Base-by-base conservation (phyloP, 2,329 filamentous ascomycete species). In the Ophiostoma himal-ulmi region DNA sequence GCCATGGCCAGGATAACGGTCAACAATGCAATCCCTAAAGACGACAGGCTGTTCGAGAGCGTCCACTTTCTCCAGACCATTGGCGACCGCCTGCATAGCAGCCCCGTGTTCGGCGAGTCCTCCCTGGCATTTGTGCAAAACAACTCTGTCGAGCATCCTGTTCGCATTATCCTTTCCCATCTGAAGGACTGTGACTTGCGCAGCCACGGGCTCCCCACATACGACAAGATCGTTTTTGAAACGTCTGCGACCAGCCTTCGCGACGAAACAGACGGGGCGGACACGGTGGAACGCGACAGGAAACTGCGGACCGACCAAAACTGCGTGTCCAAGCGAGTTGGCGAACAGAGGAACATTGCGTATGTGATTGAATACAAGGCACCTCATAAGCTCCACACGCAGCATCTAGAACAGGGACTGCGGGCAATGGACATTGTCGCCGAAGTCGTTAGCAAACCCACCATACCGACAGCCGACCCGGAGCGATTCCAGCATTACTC, bases 341-440 rank as follows among this genome's bases (percentile, higher is more conserved):
- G 30, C 3, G 30, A 30, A 30, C 30, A 30, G 30, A 22, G 30
- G 10, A 37, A 64, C 14, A 64, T 64, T 30, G 60, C 60, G 1
- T 64, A 64, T 64, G 71, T 82, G 60, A 76, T 77, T 36, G 79
- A 85, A 75, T 83, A 84, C 73, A 86, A 84, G 76, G 73, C 80
- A 20, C 82, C 81, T 0, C 78, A 83, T 73, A 83, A 85, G 73
- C 74, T 86, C 1, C 80, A 80, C 7, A 75, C 78, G 52, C 73
- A 73, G 20, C 78, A 82, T 72, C 80, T 85, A 68, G 78, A 80
- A 44, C 70, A 77, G 30, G 80, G 82, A 41, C 78, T 85, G 0
- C 77, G 79, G 20, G 72, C 76, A 1, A 82, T 83, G 76, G 75
- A 82, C 70, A 78, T 84, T 22, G 74, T 78, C 60, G 75, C 76